Conservation (phyloP, 495 filamentous ascomycete genomes). For the Xanthoparmelia taractica region DNA sequence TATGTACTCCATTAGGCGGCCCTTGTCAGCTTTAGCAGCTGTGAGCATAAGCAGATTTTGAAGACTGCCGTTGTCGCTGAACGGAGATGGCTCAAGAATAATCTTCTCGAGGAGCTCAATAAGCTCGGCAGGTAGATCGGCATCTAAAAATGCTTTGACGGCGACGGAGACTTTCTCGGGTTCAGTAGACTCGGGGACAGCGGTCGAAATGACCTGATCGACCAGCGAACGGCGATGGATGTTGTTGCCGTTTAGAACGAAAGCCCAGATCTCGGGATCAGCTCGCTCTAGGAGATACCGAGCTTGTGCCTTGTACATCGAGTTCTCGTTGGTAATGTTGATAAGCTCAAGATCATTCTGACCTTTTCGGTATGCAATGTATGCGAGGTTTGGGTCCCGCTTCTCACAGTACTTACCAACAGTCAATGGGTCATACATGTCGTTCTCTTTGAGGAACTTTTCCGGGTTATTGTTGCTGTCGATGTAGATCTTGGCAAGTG, state of each 20-base stretch:
- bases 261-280: slow-evolving; percentile 86
- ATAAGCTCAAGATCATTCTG: slow-evolving; percentile 97
- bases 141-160: slow-evolving; percentile 82
- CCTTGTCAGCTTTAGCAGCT: slow-evolving; percentile 92
- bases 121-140: slow-evolving; percentile 85
- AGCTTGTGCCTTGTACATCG: slow-evolving; percentile 96
- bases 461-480: slow-evolving; percentile 99
- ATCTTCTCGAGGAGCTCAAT: slow-evolving; percentile 99
- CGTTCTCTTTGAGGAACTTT: slow-evolving; percentile 97
- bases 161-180: slow-evolving; percentile 93
- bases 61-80: slow-evolving; percentile 92
- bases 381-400: slow-evolving; percentile 93
- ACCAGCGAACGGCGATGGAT: slow-evolving; percentile 85
- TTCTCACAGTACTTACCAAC: slow-evolving; percentile 99
- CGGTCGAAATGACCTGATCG: slow-evolving; percentile 94
- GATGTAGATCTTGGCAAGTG: slow-evolving; percentile 99
- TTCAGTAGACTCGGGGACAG: slow-evolving; percentile 88
- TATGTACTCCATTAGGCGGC: slow-evolving; percentile 94
- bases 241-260: slow-evolving; percentile 93
- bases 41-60: slow-evolving; percentile 97
- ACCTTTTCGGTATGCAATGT: slow-evolving; percentile 92
- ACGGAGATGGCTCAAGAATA: slow-evolving; percentile 90
- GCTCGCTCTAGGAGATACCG: slow-evolving; percentile 88
- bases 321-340: slow-evolving; percentile 96
- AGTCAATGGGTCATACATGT: slow-evolving; percentile 84